A percentile compares a stretch with the other conserved stretches of the same genome.
Conservation (phyloP, 768 basidiomycete species). For the Mycena indigotica region DNA sequence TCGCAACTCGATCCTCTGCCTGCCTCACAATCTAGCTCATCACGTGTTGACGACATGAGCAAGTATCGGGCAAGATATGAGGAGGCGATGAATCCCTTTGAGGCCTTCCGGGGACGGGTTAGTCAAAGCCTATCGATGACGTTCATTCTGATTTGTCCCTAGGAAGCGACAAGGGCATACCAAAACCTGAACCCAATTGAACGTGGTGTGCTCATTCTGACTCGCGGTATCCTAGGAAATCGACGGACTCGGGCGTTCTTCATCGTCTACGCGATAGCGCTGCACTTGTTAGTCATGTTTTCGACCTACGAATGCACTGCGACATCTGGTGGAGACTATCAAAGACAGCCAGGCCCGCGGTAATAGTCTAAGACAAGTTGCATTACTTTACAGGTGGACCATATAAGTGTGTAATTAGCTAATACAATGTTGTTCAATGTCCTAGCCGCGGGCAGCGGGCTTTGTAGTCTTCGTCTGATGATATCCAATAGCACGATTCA, state of each 20-base stretch:
- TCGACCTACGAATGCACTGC: conserved; percentile 74
- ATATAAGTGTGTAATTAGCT: too few relatives aligned
- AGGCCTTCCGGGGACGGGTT: conserved; percentile 93
- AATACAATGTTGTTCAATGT: not conserved
- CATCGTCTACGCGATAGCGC: conserved; percentile 77
- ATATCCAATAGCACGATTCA: conserved; percentile 70
- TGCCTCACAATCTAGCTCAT: conserved; percentile 35
- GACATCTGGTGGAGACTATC: conserved; percentile 49
- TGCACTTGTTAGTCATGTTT: conserved; percentile 83
- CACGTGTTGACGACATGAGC: conserved; percentile 69
- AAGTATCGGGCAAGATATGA: conserved; percentile 92
- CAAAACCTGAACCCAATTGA: conserved; percentile 91
- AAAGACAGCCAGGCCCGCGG: conserved; percentile 55
- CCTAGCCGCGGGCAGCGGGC: conserved; percentile 21
- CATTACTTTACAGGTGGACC: conserved; percentile 31
- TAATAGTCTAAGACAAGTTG: conserved; percentile 26
- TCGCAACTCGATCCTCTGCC: conserved; percentile 75
- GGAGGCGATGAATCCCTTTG: conserved; percentile 97
- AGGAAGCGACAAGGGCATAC: conserved; percentile 96
- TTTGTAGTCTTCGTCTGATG: conserved; percentile 44
- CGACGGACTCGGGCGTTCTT: conserved; percentile 89
- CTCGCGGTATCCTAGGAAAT: conserved; percentile 84
- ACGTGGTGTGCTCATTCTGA: conserved; percentile 81
- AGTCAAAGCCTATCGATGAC: conserved; percentile 33
- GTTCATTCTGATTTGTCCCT: conserved; percentile 2